Conservation (phyloP, 179 eudicot species). For the Beta macrorhiza region DNA sequence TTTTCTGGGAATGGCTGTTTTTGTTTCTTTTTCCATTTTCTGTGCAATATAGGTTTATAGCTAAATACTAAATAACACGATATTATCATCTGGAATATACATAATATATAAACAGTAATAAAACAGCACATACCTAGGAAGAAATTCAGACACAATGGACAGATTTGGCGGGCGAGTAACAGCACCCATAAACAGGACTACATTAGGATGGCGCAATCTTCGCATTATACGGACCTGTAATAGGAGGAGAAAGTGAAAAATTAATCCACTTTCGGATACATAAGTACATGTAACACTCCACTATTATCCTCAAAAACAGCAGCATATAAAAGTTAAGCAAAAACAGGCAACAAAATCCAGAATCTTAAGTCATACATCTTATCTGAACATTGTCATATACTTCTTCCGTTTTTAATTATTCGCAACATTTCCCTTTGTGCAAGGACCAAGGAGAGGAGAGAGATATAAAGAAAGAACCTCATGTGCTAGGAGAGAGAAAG, state of each 20-base stretch:
- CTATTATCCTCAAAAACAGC: background rate
- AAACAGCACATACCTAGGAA: slow-evolving; percentile 65
- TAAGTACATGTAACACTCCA: slow-evolving; percentile 3
- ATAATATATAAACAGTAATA: background rate
- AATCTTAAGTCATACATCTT: no score
- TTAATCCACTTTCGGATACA: slow-evolving; percentile 15
- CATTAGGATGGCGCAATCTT: slow-evolving; percentile 93
- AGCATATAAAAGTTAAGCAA: background rate
- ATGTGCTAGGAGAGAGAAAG: no score
- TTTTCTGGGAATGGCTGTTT: background rate
- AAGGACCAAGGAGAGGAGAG: no score
- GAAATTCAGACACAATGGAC: slow-evolving; percentile 90
- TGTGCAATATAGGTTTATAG: background rate
- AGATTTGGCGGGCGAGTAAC: slow-evolving; percentile 98
- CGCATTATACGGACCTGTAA: slow-evolving; percentile 96
- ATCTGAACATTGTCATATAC: no score
- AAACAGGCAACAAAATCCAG: no score
- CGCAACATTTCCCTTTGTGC: no score
- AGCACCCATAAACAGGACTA: slow-evolving; percentile 98
- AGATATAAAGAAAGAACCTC: no score
- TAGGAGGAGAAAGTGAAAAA: slow-evolving; percentile 12
- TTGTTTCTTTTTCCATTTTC: background rate
- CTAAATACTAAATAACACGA: no score
- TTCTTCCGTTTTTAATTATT: no score
- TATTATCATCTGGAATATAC: background rate